Base-by-base conservation (phyloP, 2,329 filamentous ascomycete genomes). In the Penicillium sp. region DNA sequence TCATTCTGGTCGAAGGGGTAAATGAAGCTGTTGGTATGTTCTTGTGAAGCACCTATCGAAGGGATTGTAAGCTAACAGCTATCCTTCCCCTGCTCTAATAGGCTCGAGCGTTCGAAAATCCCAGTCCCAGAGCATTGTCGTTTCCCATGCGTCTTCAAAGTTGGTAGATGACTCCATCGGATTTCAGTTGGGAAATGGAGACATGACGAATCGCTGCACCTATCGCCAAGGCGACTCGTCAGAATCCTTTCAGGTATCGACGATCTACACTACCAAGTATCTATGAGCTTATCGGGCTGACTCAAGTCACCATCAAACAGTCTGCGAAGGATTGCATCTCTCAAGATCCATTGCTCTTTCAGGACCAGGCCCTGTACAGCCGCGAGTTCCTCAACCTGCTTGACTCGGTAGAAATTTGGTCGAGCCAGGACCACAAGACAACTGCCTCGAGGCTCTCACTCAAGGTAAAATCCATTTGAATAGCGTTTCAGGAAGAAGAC, bases 21-120 rank as follows among this genome's bases (percentile, higher is more conserved):
- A 76, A 89, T 55, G 74, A 86, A 66, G 77, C 89, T 54, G 83
- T 88, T 70, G 85, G 87, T 69, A 78, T 84, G 75, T 82, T 14
- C 79, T 83, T 60, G 25, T 25, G 6, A 26, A 42, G 19, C 26
- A 61, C n/a, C 10, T 48, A 54, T 52, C 22, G 33, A 10, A 57
- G 8, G 30, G 49, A 14, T 35, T 46, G 26, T 35, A 49, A 42
- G 54, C 61, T 62, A 49, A 66, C 33, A 22, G 13, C 48, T 58
- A 60, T 19, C 11, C 52, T 43, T 53, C 11, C 33, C 53, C 28
- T 35, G 28, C 19, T 37, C 16, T 28, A 22, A 10, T 56, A 73
- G 68, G 54, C 25, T 59, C 62, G 25, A 55, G 14, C 6, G 48
- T 73, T 22, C 61, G 62, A 28, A 63, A 62, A 6, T 48, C 35